phyloP scores from a whole-genome alignment of 352 stramenopile genomes.

The Pythium sukuiense region DNA sequence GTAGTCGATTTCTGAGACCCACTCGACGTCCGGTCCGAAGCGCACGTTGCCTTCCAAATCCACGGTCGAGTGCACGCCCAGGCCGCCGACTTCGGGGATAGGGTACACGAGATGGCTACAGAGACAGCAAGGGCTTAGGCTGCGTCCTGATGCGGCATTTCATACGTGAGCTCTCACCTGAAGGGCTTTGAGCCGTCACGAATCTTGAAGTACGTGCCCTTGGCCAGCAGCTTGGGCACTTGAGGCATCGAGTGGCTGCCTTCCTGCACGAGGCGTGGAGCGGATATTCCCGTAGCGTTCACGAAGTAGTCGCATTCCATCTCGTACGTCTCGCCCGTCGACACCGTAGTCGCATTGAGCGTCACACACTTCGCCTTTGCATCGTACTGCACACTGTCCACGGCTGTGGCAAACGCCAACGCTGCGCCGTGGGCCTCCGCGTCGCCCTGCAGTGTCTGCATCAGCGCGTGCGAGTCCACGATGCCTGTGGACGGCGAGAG shows the following conservation, averaged over 20 bases:
- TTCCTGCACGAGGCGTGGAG: slow-evolving; percentile 37
- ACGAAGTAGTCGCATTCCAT: slow-evolving; percentile 91
- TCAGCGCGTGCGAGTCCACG: slow-evolving; percentile 92
- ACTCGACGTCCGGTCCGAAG: slow-evolving; percentile 98
- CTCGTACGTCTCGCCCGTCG: slow-evolving; percentile 50
- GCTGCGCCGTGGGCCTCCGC: slow-evolving; percentile 86
- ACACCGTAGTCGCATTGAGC: slow-evolving; percentile 23
- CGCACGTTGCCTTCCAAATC: slow-evolving; percentile 90
- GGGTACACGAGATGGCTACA: slow-evolving; percentile 93
- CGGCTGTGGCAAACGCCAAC: slow-evolving; percentile 68
- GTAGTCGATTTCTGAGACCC: slow-evolving; percentile 90
- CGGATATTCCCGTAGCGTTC: slow-evolving; percentile 90
- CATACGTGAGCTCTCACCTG: slow-evolving; percentile 31
- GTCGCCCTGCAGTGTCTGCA: slow-evolving; percentile 90
- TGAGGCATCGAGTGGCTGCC: slow-evolving; percentile 17
- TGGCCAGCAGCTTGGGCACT: slow-evolving; percentile 84
- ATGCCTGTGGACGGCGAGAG: slow-evolving; percentile 96
- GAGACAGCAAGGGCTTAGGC: neutral
- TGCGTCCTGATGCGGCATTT: neutral
- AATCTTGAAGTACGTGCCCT: slow-evolving; percentile 96
- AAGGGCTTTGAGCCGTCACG: slow-evolving; percentile 50
- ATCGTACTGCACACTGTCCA: slow-evolving; percentile 48
- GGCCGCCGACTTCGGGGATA: slow-evolving; percentile 91
- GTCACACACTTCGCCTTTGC: slow-evolving; percentile 8
- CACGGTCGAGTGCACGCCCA: slow-evolving; percentile 96